Percentiles rank a stretch among this genome's conserved stretches.
Evolutionary conservation across 73 alveolate genomes (phyloP).

Genomic region (Paramecium octaurelia): DNA sequence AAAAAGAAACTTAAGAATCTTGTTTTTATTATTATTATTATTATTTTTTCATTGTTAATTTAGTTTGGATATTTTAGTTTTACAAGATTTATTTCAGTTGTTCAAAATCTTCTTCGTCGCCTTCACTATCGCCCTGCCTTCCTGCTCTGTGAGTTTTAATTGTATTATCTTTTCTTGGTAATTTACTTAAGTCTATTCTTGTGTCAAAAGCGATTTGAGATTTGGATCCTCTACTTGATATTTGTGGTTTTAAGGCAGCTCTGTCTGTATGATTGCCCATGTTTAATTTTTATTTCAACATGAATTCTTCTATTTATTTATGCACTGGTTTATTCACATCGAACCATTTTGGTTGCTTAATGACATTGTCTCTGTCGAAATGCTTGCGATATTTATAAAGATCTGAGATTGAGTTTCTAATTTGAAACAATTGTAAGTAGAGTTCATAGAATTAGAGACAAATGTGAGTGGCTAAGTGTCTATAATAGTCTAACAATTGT

Average conservation of each 20-base stretch:
- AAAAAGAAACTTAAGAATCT: constrained; percentile 35
- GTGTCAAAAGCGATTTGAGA: background rate
- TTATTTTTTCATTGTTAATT: background rate
- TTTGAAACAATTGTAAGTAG: constrained; percentile 4
- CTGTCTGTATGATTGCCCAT: constrained; percentile 32
- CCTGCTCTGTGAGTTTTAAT: constrained; percentile 50
- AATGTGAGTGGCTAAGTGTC: constrained; percentile 32
- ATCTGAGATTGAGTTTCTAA: constrained; percentile 10
- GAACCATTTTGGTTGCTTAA: constrained; percentile 49
- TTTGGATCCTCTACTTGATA: background rate
- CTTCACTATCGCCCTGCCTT: constrained; percentile 29
- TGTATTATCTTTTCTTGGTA: background rate
- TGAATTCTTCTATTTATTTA: constrained; percentile 31
- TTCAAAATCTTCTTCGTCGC: constrained; percentile 45
- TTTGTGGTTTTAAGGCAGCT: background rate
- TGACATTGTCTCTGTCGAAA: constrained; percentile 46
- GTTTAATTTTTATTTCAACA: background rate
- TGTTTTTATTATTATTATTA: background rate
- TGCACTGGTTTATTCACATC: constrained; percentile 50
- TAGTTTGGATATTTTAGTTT: background rate
- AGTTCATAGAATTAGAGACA: constrained; percentile 42
- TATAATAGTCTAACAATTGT: constrained; percentile 16
- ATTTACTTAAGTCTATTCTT: background rate
- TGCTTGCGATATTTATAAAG: constrained; percentile 41
- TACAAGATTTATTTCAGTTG: background rate